These are phyloP conservation scores for Tuber microsphaerosporum DNA, from an alignment of 495 filamentous ascomycete genomes.

Conservation along the genomic window DNA sequence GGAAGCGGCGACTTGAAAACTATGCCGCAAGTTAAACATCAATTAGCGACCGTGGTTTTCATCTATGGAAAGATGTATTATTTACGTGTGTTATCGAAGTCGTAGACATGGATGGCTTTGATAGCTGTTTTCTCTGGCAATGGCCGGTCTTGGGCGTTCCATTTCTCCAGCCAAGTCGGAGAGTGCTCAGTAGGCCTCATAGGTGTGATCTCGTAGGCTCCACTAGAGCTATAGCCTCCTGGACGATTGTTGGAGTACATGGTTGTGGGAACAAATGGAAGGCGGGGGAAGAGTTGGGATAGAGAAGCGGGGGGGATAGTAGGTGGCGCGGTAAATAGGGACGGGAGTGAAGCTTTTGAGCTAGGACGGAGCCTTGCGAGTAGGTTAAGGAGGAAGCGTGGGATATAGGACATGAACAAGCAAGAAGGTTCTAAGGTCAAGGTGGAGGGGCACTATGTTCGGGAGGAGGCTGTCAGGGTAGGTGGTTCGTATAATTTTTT, in stretches of 20 bases:
- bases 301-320: not conserved
- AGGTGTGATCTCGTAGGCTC: slow-evolving; percentile 18
- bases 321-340: not conserved
- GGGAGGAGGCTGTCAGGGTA: not conserved
- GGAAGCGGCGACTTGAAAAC: slow-evolving; percentile 88
- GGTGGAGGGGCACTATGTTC: not conserved
- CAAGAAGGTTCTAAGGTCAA: not conserved
- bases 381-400: not conserved
- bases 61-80: not conserved
- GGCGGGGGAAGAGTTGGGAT: not conserved
- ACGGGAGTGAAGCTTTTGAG: not conserved
- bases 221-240: slow-evolving; percentile 17
- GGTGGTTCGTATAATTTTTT: too few relatives aligned
- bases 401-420: not conserved
- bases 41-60: slow-evolving; percentile 13
- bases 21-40: slow-evolving; percentile 39
- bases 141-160: slow-evolving; percentile 14
- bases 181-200: slow-evolving; percentile 17
- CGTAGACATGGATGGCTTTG: slow-evolving; percentile 83
- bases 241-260: slow-evolving; percentile 12
- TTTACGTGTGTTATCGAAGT: slow-evolving; percentile 96
- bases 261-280: not conserved
- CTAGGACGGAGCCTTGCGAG: not conserved
- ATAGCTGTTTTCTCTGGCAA: slow-evolving; percentile 45
- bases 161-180: slow-evolving; percentile 17